These are phyloP conservation scores for Yueomyces sinensis DNA, from an alignment of 805 yeast genomes.

Conservation along the genomic window DNA sequence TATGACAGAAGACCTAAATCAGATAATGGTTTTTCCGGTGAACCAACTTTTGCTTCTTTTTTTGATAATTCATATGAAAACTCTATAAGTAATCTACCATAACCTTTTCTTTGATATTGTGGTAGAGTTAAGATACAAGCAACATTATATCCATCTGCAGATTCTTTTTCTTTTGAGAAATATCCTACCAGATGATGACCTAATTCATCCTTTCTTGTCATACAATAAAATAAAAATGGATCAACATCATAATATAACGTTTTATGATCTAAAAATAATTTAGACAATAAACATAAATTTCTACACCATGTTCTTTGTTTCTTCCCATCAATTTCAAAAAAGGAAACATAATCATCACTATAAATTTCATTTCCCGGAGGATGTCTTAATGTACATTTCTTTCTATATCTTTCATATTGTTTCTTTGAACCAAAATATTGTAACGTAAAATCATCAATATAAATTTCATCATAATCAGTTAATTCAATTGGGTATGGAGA, in stretches of 20 bases:
- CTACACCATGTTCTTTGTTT: constrained; percentile 97
- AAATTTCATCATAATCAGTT: constrained; percentile 82
- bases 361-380: constrained; percentile 99
- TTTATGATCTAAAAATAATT: constrained; percentile 88
- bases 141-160: constrained; percentile 88
- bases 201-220: constrained; percentile 78
- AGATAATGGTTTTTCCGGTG: constrained; percentile 94
- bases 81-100: constrained; percentile 81
- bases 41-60: constrained; percentile 82
- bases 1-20: constrained; percentile 89
- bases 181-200: constrained; percentile 97
- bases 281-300: constrained; percentile 79
- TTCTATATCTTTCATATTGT: constrained; percentile 85
- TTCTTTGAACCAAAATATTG: constrained; percentile 79
- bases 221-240: constrained; percentile 90
- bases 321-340: constrained; percentile 95
- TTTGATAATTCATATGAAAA: constrained; percentile 85
- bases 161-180: constrained; percentile 93
- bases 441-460: constrained; percentile 82
- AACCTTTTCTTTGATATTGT: constrained; percentile 92
- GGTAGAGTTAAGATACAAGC: constrained; percentile 96
- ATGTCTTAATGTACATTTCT: constrained; percentile 78
- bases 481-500: constrained; percentile 93
- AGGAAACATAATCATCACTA: constrained; percentile 82
- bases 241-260: constrained; percentile 96